Evolutionary conservation across 2,329 filamentous ascomycete species (phyloP).

Genomic region (Fusarium zealandicum): DNA sequence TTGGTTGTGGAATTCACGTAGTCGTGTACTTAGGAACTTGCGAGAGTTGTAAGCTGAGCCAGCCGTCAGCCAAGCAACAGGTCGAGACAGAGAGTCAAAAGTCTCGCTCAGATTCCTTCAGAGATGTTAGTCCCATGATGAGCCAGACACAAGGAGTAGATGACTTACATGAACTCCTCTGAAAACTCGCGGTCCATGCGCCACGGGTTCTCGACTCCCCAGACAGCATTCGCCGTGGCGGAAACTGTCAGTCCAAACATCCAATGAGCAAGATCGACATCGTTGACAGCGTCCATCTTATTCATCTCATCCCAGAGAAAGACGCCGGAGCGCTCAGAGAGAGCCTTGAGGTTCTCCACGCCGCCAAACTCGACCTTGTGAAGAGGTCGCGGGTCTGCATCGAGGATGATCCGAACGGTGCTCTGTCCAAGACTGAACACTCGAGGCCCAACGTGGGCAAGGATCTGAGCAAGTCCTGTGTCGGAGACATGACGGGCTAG

Average conservation of each 20-base stretch:
- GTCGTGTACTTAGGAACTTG: constrained; percentile 34
- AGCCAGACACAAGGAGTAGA: rapidly evolving
- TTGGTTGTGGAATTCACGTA: constrained; percentile 38
- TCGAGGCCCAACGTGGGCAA: constrained; percentile 41
- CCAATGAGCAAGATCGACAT: constrained; percentile 40
- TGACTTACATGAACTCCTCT: constrained; percentile 42
- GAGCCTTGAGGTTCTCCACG: constrained; percentile 29
- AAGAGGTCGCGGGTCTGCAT: constrained; percentile 38
- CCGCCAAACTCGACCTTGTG: constrained; percentile 42
- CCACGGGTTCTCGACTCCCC: constrained; percentile 44
- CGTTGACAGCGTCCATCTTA: constrained; percentile 25
- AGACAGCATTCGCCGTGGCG: constrained; percentile 44
- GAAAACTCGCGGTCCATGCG: constrained; percentile 42
- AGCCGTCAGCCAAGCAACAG: constrained; percentile 39
- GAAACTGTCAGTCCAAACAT: constrained; percentile 42
- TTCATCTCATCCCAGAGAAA: constrained; percentile 33
- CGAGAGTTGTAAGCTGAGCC: constrained; percentile 39
- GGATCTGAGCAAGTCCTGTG: constrained; percentile 43
- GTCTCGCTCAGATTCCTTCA: constrained; percentile 41
- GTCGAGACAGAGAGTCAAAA: constrained; percentile 42
- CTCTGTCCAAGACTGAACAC: constrained; percentile 38
- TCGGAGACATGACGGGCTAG: constrained; percentile 41
- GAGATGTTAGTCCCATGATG: constrained; percentile 4
- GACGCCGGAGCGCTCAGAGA: constrained; percentile 35
- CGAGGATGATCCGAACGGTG: constrained; percentile 37